Conservation (phyloP, 805 yeast genomes). For the Metschnikowia continentalis region DNA sequence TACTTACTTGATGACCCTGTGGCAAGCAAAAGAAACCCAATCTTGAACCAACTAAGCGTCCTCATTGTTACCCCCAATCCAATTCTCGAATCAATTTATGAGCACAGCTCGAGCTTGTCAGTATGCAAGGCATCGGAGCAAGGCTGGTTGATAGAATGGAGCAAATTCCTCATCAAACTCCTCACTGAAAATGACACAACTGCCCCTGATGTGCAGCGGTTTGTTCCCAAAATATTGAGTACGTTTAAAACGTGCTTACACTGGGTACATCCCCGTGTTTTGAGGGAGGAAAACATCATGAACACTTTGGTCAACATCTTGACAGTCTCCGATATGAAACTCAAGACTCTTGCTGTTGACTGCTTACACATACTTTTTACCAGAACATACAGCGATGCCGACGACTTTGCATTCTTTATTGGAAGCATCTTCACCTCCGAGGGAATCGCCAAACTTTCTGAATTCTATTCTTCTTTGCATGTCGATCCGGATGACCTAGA, state of each 20-base stretch:
- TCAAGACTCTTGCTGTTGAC: constrained; percentile 82
- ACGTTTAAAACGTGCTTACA: constrained; percentile 85
- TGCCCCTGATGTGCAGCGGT: constrained; percentile 31
- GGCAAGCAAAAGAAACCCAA: constrained; percentile 73
- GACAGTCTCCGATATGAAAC: constrained; percentile 54
- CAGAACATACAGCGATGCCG: constrained; percentile 58
- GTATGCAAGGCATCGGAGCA: constrained; percentile 63
- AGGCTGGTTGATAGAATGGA: constrained; percentile 89
- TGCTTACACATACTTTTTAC: constrained; percentile 87
- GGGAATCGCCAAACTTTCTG: constrained; percentile 66
- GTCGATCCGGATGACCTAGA: constrained; percentile 68
- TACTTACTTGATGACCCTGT: constrained; percentile 88
- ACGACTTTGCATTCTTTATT: constrained; percentile 73
- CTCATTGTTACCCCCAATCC: constrained; percentile 73
- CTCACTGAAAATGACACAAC: constrained; percentile 28
- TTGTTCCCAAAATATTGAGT: constrained; percentile 66
- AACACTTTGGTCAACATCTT: constrained; percentile 58
- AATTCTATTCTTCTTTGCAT: constrained; percentile 59
- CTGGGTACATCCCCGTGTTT: constrained; percentile 81
- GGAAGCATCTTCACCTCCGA: constrained; percentile 71
- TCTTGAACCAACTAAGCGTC: constrained; percentile 77
- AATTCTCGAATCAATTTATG: constrained; percentile 59
- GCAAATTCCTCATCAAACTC: constrained; percentile 31
- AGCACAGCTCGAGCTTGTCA: constrained; percentile 57
- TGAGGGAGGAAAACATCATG: constrained; percentile 63